Conservation (phyloP, 495 filamentous ascomycete genomes). For the Hyaloscypha finlandica region DNA sequence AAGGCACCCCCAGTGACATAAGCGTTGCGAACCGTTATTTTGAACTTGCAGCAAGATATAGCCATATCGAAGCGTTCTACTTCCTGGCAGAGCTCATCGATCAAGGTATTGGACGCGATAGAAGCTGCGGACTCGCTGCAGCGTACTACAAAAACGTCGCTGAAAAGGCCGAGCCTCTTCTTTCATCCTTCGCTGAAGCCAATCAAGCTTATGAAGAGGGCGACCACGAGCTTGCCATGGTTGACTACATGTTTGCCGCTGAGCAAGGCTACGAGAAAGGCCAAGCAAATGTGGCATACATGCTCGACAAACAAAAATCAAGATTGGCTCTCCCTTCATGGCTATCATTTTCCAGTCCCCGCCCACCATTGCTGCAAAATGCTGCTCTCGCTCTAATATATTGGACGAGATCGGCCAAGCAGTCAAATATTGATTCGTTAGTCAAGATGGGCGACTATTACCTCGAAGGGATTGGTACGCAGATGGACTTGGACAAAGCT, state of each 20-base stretch:
- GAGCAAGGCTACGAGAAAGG: slow-evolving; percentile 94
- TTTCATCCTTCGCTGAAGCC: slow-evolving; percentile 83
- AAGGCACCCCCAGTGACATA: slow-evolving; percentile 68
- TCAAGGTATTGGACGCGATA: slow-evolving; percentile 76
- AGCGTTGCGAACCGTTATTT: slow-evolving; percentile 80
- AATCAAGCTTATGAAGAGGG: slow-evolving; percentile 82
- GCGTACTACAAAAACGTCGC: slow-evolving; percentile 94
- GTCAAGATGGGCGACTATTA: slow-evolving; percentile 99
- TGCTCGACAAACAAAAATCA: slow-evolving; percentile 81
- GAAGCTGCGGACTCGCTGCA: slow-evolving; percentile 77
- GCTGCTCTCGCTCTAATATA: slow-evolving; percentile 82
- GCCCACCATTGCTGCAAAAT: slow-evolving; percentile 62
- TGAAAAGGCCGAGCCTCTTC: slow-evolving; percentile 82
- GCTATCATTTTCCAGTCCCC: slow-evolving; percentile 40
- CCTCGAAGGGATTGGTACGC: slow-evolving; percentile 73
- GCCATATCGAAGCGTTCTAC: slow-evolving; percentile 91
- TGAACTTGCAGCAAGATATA: slow-evolving; percentile 85
- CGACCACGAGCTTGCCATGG: slow-evolving; percentile 82
- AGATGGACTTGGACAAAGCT: slow-evolving; percentile 79
- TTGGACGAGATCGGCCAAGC: slow-evolving; percentile 95
- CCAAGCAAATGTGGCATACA: slow-evolving; percentile 91
- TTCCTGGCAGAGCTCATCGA: slow-evolving; percentile 90
- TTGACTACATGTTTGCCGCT: slow-evolving; percentile 87
- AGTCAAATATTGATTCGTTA: slow-evolving; percentile 88
- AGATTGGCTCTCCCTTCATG: slow-evolving; percentile 53